A percentile compares a stretch with the other conserved stretches of the same genome.
Evolutionary conservation across 148 eudicot species (phyloP).

Genomic region (Fagopyrum homotropicum): DNA sequence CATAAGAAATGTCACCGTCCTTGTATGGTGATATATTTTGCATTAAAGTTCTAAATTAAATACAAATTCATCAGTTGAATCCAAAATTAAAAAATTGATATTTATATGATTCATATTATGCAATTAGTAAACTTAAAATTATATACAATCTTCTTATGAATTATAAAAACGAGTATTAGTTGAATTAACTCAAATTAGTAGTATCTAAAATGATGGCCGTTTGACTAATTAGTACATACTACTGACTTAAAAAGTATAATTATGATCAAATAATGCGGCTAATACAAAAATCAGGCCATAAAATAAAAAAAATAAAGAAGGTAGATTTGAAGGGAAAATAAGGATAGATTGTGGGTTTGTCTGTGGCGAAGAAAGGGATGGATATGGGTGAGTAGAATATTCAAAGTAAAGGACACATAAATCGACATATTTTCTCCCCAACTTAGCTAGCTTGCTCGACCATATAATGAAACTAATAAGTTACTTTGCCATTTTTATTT

Average conservation of each 20-base stretch:
- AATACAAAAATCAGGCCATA: background rate
- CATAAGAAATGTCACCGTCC: too few relatives aligned
- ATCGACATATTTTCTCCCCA: background rate
- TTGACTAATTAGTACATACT: background rate
- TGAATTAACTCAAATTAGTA: too few relatives aligned
- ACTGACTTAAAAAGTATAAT: background rate
- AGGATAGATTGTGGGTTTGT: background rate
- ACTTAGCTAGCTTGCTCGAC: background rate
- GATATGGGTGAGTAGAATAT: background rate
- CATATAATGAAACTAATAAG: background rate
- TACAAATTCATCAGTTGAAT: too few relatives aligned
- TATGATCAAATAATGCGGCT: background rate
- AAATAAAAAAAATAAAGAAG: background rate
- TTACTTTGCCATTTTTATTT: background rate
- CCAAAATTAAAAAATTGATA: too few relatives aligned
- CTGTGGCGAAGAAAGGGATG: constrained; percentile 3
- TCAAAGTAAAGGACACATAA: constrained; percentile 7
- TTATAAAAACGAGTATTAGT: too few relatives aligned
- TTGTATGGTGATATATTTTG: too few relatives aligned
- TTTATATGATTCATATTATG: too few relatives aligned
- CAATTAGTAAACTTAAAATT: too few relatives aligned
- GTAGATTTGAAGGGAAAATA: background rate
- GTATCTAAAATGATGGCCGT: background rate
- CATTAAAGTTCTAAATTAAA: too few relatives aligned
- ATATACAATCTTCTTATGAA: too few relatives aligned